Percentiles rank a stretch among this genome's conserved stretches.
Evolutionary conservation across 2,329 filamentous ascomycete genomes (phyloP).

Genomic region (Stemphylium vesicarium): DNA sequence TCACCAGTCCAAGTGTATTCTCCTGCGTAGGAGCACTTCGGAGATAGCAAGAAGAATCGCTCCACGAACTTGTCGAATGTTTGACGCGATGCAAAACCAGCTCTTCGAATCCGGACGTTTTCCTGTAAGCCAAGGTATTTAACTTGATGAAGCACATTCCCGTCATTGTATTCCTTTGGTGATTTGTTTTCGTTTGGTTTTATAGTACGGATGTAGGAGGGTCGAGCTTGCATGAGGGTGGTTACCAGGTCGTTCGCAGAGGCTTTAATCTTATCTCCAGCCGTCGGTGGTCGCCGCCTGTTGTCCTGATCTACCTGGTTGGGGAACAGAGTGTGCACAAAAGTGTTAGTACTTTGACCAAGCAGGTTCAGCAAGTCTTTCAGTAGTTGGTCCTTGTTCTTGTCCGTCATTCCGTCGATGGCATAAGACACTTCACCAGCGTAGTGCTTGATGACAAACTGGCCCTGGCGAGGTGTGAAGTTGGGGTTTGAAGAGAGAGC

Average conservation of each 20-base stretch:
- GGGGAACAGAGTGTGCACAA: constrained; percentile 89
- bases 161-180: constrained; percentile 85
- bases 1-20: constrained; percentile 97
- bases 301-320: constrained; percentile 95
- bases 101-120: constrained; percentile 95
- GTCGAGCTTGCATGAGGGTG: constrained; percentile 95
- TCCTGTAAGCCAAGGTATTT: constrained; percentile 99
- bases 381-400: constrained; percentile 97
- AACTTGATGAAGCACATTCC: constrained; percentile 96
- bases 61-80: constrained; percentile 98
- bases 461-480: constrained; percentile 88
- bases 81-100: constrained; percentile 95
- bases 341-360: constrained; percentile 80
- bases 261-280: constrained; percentile 92
- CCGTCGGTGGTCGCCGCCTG: constrained; percentile 89
- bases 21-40: constrained; percentile 92
- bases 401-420: constrained; percentile 96
- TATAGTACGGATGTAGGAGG: constrained; percentile 98
- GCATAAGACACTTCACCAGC: constrained; percentile 95
- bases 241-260: constrained; percentile 95
- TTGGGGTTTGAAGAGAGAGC: constrained; percentile 87
- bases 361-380: constrained; percentile 93
- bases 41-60: constrained; percentile 92
- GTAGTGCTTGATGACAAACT: constrained; percentile 99
- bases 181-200: constrained; percentile 99